Base-by-base conservation (phyloP, 495 filamentous ascomycete species). In the Baudoinia panamericana region DNA sequence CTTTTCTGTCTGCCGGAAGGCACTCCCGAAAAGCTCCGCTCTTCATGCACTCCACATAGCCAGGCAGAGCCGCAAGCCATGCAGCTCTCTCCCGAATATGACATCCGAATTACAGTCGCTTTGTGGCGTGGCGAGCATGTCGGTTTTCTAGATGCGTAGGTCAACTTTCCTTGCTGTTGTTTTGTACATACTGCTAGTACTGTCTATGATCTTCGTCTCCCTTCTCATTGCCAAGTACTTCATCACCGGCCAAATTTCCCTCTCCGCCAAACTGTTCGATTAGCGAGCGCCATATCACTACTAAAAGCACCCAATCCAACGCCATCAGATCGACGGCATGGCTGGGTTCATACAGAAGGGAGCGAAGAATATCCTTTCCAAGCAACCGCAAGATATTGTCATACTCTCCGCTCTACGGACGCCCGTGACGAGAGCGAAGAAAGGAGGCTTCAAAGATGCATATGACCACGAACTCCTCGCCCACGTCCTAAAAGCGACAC, bases 391-490 rank as follows among this genome's bases (percentile, higher is more conserved):
- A 18, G 86, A 94, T 58, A 73, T 85, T 31, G 83, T 95, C 57
- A 82, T 95, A 38, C 59, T 64, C 38, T 63, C 60, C 30, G 57
- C 60, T 8, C 45, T 64, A 17, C 58, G 62, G 23, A 64, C 62
- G 22, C 60, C 62, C 9, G 40, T 63, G 7, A 64, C 62, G 18
- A 37, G 59, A 15, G 55, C 58, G 16, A 58, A 61, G 34, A 64
- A 64, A 39, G 87, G 87, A 51, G 71, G 73, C 26, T 80, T 95
- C 51, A 80, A 81, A 59, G 80, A 93, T 60, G 75, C 87, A 30
- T 85, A 88, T 61, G 86, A 88, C 13, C 86, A 94, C 57, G 82
- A 93, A 58, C 69, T 94, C 22, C 80, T 94, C 30, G 68, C 80
- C 20, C 63, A 71, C 52, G 86, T 63, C n/a, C 75, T 93, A 29